A percentile compares a stretch with the other conserved stretches of the same genome.
Conservation (phyloP, 371 early-diverging fungal species). For the Rhizopus delemar region DNA sequence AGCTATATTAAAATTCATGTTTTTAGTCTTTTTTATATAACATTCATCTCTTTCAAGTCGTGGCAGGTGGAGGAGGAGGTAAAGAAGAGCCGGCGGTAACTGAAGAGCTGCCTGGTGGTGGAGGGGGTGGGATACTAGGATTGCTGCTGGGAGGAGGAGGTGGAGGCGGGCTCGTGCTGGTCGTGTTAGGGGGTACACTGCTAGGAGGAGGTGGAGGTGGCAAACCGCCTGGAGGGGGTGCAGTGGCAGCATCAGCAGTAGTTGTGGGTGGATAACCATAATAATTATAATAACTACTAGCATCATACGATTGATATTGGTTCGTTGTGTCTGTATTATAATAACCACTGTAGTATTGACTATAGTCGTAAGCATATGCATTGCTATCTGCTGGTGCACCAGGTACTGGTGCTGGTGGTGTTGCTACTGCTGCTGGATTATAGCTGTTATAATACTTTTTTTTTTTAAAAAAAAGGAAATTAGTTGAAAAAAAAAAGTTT, state of each 20-base stretch:
- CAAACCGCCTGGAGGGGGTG: conserved; percentile 9
- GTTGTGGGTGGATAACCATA: conserved; percentile 42
- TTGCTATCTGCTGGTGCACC: not conserved
- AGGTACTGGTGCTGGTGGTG: not conserved
- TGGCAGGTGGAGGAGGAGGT: conserved; percentile 17
- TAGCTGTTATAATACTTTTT: too few species aligned
- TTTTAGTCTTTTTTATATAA: too few species aligned
- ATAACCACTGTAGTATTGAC: conserved; percentile 36
- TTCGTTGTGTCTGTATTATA: conserved; percentile 21
- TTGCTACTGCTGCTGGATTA: too few species aligned
- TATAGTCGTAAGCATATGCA: conserved; percentile 31
- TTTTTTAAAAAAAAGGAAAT: too few species aligned
- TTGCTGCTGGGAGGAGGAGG: not conserved
- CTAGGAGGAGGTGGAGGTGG: conserved; percentile 19
- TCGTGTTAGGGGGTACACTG: conserved; percentile 26
- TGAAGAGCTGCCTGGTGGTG: conserved; percentile 8
- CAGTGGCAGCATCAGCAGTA: conserved; percentile 9
- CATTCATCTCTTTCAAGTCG: not conserved
- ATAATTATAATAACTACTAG: conserved; percentile 32
- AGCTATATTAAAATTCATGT: too few species aligned
- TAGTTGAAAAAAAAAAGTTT: too few species aligned
- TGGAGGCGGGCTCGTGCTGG: conserved; percentile 1
- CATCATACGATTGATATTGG: conserved; percentile 16
- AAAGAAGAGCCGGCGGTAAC: not conserved
- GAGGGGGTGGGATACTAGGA: conserved; percentile 3